phyloP scores from a whole-genome alignment of 116 monocot genomes.

The Zostera marina region DNA sequence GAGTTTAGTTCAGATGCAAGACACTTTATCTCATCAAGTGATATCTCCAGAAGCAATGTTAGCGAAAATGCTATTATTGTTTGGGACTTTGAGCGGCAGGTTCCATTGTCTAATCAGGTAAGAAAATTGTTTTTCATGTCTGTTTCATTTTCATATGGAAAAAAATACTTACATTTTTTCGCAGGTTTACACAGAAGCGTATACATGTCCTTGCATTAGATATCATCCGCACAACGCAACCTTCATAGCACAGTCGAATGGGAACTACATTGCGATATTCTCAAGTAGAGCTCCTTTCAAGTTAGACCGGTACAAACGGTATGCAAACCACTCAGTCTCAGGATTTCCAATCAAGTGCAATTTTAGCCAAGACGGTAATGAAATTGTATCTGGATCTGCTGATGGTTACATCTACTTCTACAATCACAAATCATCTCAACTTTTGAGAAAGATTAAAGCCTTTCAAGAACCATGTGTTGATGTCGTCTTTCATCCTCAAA shows the following conservation, averaged over 20 bases:
- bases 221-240: slow-evolving; percentile 60
- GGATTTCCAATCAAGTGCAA: slow-evolving; percentile 81
- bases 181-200: slow-evolving; percentile 76
- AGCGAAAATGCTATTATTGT: slow-evolving; percentile 82
- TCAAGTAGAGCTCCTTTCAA: slow-evolving; percentile 58
- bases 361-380: slow-evolving; percentile 51
- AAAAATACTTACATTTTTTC: slow-evolving; percentile 4
- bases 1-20: slow-evolving; percentile 74
- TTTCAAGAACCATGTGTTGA: slow-evolving; percentile 66
- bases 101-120: slow-evolving; percentile 88
- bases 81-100: slow-evolving; percentile 66
- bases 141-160: not conserved
- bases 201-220: slow-evolving; percentile 67
- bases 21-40: slow-evolving; percentile 67
- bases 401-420: slow-evolving; percentile 44
- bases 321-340: slow-evolving; percentile 60
- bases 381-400: slow-evolving; percentile 60
- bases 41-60: slow-evolving; percentile 54
- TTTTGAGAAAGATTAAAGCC: slow-evolving; percentile 42
- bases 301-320: slow-evolving; percentile 63
- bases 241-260: slow-evolving; percentile 83
- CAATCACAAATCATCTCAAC: slow-evolving; percentile 28
- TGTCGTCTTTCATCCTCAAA: slow-evolving; percentile 54
- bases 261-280: slow-evolving; percentile 84
- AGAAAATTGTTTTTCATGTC: too few species aligned